Base-by-base conservation (phyloP, 345 rosid species). In the Hypericum androsaemum region DNA sequence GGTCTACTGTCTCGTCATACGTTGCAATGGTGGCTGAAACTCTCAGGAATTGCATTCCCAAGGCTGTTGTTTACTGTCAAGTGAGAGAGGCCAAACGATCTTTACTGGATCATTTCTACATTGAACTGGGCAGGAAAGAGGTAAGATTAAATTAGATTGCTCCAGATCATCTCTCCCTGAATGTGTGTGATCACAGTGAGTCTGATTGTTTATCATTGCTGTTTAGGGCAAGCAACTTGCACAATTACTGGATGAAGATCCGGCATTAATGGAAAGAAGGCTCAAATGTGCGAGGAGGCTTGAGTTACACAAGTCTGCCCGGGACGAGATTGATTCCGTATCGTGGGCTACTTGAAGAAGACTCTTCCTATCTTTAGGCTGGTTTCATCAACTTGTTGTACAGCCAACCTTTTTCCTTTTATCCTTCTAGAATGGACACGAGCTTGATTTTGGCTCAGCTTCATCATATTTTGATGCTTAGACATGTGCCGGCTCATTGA, bases 61-160 rank as follows among this genome's bases (percentile, higher is more conserved):
- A 83, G 58, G 81, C 86, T 39, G 80, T 83, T 44, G 86, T 80
- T 28, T 63, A 73, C 60, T 82, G 89, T 62, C 89, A 82, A 70
- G 83, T 82, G 58, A 71, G 57, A 63, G 83, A 77, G 65, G 82
- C 82, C 37, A 77, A 74, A 49, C 71, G 58, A 14, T 70, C 81
- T 6, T 66, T 83, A 40, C 69, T 80, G 39, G 71, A 72, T 68
- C 69, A 57, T 58, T 77, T 83, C 60, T 80, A 77, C 38, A 41
- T 71, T n/a, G 80, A 63, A 59, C 10, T 83, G 39, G 80, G 82
- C 16, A 65, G 57, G 67, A 75, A 59, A 52, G 75, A 80, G 83
- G 89, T 80, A 77, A 12, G 54, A 43, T 22, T 22, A 22, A 22
- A 22, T 1, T 22, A 22, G 32, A 22, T 22, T 22, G 32, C 32